These are phyloP conservation scores for Rhizopogon roseolus DNA, from an alignment of 768 basidiomycete genomes.

Conservation along the genomic window DNA sequence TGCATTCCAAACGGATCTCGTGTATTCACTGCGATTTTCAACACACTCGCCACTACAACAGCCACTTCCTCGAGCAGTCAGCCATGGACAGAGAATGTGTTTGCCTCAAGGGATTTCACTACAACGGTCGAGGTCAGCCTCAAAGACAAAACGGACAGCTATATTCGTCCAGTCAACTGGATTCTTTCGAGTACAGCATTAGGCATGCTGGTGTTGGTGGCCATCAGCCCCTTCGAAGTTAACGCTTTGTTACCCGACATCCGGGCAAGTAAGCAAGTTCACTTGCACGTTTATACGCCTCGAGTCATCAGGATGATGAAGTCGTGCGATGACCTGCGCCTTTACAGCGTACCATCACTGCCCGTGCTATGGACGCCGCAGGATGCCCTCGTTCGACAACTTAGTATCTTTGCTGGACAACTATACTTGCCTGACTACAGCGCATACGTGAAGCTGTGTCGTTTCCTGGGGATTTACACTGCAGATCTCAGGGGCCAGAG, in stretches of 20 bases:
- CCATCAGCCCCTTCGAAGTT: slow-evolving; percentile 38
- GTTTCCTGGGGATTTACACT: slow-evolving; percentile 32
- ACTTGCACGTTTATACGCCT: slow-evolving; percentile 39
- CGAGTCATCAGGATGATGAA: slow-evolving; percentile 27
- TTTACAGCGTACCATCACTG: slow-evolving; percentile 18
- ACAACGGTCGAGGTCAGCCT: neutral
- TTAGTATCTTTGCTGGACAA: slow-evolving; percentile 43
- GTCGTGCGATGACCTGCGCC: slow-evolving; percentile 29
- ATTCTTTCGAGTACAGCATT: slow-evolving; percentile 32
- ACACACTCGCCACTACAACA: slow-evolving; percentile 5
- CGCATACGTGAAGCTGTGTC: slow-evolving; percentile 31
- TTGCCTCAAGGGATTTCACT: slow-evolving; percentile 14
- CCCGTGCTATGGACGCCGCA: slow-evolving; percentile 12
- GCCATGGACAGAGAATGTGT: slow-evolving; percentile 13
- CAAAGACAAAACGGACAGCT: slow-evolving; percentile 20
- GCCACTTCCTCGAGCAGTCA: slow-evolving; percentile 10
- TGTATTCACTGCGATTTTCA: slow-evolving; percentile 16
- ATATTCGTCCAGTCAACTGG: slow-evolving; percentile 39
- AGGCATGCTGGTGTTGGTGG: slow-evolving; percentile 24
- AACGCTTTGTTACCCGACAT: slow-evolving; percentile 34
- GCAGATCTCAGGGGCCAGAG: slow-evolving; percentile 42
- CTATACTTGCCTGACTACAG: slow-evolving; percentile 31
- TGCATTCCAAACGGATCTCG: slow-evolving; percentile 7
- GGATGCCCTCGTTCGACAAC: slow-evolving; percentile 20
- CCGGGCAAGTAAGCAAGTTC: slow-evolving; percentile 23